Percentiles rank a stretch among this genome's conserved stretches.
These are phyloP conservation scores for Trichoderma breve DNA, from an alignment of 2,329 filamentous ascomycete species.

Conservation along the genomic window DNA sequence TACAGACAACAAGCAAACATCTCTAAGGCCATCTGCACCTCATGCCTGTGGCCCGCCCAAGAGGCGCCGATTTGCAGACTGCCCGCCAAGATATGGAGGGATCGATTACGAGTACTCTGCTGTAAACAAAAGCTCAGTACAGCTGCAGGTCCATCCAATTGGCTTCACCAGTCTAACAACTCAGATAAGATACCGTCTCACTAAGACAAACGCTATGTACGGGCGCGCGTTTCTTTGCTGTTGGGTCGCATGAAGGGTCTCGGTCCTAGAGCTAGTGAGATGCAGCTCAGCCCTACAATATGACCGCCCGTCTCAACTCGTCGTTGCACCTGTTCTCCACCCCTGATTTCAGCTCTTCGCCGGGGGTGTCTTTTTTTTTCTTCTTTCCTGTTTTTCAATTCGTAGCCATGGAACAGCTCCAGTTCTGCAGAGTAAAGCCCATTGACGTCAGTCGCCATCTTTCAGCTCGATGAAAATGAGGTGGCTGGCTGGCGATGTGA, in stretches of 20 bases:
- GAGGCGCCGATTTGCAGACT: not conserved
- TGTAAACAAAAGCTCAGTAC: not conserved
- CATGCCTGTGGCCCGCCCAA: not conserved
- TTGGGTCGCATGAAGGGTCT: conserved; percentile 6
- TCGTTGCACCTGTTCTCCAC: not conserved
- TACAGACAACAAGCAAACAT: not conserved
- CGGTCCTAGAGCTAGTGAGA: not conserved
- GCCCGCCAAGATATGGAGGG: not conserved
- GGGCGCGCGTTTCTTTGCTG: not conserved
- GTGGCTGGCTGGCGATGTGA: not conserved
- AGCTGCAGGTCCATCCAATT: not conserved
- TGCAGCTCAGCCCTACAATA: conserved; percentile 17
- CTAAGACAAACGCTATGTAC: not conserved
- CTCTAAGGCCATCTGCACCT: not conserved
- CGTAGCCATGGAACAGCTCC: not conserved
- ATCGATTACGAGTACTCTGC: not conserved
- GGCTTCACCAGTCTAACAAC: not conserved
- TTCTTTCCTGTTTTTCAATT: not conserved
- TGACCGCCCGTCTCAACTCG: not conserved
- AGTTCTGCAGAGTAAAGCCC: not conserved
- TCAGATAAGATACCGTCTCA: not conserved
- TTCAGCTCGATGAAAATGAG: not conserved
- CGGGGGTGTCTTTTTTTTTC: not conserved
- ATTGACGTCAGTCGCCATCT: not conserved
- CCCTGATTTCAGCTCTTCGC: conserved; percentile 8